Evolutionary conservation across 768 basidiomycete genomes (phyloP).

Genomic region (Suillus subluteus): DNA sequence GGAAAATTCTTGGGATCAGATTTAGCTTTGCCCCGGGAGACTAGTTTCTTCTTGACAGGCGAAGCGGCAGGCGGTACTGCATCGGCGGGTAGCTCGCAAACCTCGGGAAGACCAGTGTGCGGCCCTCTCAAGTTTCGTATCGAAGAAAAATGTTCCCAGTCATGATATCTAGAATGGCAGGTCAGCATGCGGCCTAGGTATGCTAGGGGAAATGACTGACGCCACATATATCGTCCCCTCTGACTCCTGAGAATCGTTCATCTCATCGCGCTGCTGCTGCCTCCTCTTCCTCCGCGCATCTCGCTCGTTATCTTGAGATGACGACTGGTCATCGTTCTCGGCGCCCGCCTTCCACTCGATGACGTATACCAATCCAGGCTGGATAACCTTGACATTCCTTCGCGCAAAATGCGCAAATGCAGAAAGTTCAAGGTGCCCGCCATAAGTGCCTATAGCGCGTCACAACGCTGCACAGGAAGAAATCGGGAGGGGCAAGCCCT

Average conservation of each 20-base stretch:
- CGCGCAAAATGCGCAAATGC: constrained; percentile 84
- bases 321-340: constrained; percentile 35
- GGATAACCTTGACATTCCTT: constrained; percentile 88
- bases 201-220: constrained; percentile 50
- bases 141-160: constrained; percentile 96
- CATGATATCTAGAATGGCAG: constrained; percentile 66
- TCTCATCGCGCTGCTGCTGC: constrained; percentile 31
- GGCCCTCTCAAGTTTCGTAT: constrained; percentile 87
- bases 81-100: constrained; percentile 52
- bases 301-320: constrained; percentile 20
- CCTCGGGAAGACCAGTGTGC: constrained; percentile 71
- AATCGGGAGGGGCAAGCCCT: constrained; percentile 9
- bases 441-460: constrained; percentile 70
- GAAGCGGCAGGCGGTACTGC: constrained; percentile 35
- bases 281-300: constrained; percentile 5
- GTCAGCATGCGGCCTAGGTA: constrained; percentile 18
- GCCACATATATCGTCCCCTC: constrained; percentile 76
- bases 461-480: constrained; percentile 21
- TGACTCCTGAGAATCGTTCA: constrained; percentile 43
- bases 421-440: constrained; percentile 91
- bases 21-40: constrained; percentile 35
- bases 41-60: constrained; percentile 39
- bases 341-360: constrained; percentile 79
- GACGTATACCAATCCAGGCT: constrained; percentile 89
- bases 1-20: constrained; percentile 20